Evolutionary conservation across 2,329 filamentous ascomycete species (phyloP).

Genomic region (Diaporthe amygdali): DNA sequence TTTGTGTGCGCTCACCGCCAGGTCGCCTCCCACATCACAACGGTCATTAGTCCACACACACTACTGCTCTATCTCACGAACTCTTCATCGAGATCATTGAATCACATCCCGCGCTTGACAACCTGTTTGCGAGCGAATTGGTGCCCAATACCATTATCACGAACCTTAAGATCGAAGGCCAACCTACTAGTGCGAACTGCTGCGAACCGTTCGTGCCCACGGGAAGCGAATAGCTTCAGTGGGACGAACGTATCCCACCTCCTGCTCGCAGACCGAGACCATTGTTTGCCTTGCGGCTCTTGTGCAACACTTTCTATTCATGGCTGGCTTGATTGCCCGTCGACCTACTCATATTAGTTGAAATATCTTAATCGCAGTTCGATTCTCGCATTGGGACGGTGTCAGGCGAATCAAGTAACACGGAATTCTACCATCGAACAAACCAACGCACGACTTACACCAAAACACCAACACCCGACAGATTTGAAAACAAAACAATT

Average conservation of each 20-base stretch:
- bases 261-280: slow-evolving; percentile 16
- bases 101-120: neutral
- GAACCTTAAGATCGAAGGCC: slow-evolving; percentile 13
- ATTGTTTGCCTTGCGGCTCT: slow-evolving; percentile 9
- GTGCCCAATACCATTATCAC: slow-evolving; percentile 7
- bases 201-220: slow-evolving; percentile 25
- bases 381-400: slow-evolving; percentile 20
- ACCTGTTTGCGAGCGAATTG: neutral
- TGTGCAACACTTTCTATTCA: slow-evolving; percentile 6
- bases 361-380: slow-evolving; percentile 9
- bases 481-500: neutral
- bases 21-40: slow-evolving; percentile 7
- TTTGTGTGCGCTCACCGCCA: slow-evolving; percentile 18
- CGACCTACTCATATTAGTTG: slow-evolving; percentile 16
- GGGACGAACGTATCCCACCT: slow-evolving; percentile 24
- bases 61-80: slow-evolving; percentile 18
- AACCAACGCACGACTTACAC: neutral
- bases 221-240: slow-evolving; percentile 26
- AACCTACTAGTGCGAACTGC: slow-evolving; percentile 15
- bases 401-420: neutral
- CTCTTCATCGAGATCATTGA: slow-evolving; percentile 21
- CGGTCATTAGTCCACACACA: slow-evolving; percentile 11
- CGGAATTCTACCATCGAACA: neutral
- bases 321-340: slow-evolving; percentile 14
- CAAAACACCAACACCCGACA: neutral